A percentile compares a stretch with the other conserved stretches of the same genome.
Evolutionary conservation across 2,329 filamentous ascomycete genomes (phyloP).

Genomic region (Xylaria sp.): DNA sequence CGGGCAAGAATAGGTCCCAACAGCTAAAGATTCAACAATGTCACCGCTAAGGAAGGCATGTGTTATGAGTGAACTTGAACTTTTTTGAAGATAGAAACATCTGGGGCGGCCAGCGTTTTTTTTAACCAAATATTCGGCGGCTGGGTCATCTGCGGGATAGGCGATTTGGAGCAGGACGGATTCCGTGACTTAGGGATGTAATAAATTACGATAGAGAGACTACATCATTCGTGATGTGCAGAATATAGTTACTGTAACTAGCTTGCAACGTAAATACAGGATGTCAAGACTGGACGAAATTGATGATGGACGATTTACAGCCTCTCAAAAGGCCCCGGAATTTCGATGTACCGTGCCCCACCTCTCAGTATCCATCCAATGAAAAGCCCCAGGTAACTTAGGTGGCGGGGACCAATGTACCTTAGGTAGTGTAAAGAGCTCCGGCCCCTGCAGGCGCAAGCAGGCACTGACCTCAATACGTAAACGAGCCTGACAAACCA

Average conservation of each 20-base stretch:
- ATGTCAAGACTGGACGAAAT: no score
- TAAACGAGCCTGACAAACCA: slow-evolving; percentile 20
- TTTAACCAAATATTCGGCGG: no score
- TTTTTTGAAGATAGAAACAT: no score
- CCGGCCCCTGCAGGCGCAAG: slow-evolving; percentile 18
- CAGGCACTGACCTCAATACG: slow-evolving; percentile 38
- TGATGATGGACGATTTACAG: no score
- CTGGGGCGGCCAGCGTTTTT: no score
- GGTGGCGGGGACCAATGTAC: not conserved
- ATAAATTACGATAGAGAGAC: slow-evolving; percentile 1
- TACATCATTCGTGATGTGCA: not conserved
- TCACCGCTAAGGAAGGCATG: not conserved
- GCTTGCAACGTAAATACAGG: no score
- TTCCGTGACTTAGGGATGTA: not conserved
- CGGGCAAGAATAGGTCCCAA: not conserved
- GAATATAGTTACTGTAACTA: not conserved
- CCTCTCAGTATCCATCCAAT: slow-evolving; percentile 14
- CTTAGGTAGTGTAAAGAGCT: slow-evolving; percentile 14
- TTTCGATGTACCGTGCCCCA: slow-evolving; percentile 21
- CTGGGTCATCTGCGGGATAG: slow-evolving; percentile 1
- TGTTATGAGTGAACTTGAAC: not conserved
- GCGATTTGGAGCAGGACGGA: slow-evolving; percentile 8
- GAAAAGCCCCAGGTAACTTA: slow-evolving; percentile 1
- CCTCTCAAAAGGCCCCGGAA: slow-evolving; percentile 5
- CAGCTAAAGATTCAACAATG: not conserved